These are phyloP conservation scores for Ammopiptanthus mongolicus DNA, from an alignment of 306 rosid genomes.

Conservation along the genomic window DNA sequence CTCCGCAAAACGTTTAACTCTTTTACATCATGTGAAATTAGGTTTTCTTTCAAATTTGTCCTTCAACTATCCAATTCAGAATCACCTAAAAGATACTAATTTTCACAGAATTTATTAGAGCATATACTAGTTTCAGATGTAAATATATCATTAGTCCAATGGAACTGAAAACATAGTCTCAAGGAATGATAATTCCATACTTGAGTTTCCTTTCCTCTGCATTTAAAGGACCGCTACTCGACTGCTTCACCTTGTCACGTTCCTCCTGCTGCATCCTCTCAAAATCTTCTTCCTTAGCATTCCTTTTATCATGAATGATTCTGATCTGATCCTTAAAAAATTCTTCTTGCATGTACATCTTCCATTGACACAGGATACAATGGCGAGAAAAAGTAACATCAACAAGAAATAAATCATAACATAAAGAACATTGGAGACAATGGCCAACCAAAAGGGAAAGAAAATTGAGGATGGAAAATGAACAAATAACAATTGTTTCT, in stretches of 20 bases:
- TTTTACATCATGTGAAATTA: background rate
- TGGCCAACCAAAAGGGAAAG: background rate
- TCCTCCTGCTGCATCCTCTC: constrained; percentile 78
- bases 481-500: background rate
- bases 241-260: constrained; percentile 63
- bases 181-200: constrained; percentile 27
- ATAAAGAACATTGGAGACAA: background rate
- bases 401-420: background rate
- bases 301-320: constrained; percentile 44
- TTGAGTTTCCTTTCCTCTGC: constrained; percentile 41
- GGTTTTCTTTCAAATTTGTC: background rate
- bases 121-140: background rate
- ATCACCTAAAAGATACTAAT: background rate
- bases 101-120: background rate
- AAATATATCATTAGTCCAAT: constrained; percentile 1
- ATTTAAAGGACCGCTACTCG: constrained; percentile 32
- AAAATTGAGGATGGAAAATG: background rate
- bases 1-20: background rate
- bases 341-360: constrained; percentile 72
- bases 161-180: background rate
- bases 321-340: constrained; percentile 61
- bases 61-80: background rate
- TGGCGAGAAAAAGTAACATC: constrained; percentile 1
- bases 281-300: constrained; percentile 58
- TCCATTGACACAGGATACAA: background rate